phyloP scores from a whole-genome alignment of 768 basidiomycete species.

The Strobilomyces dryophilus region DNA sequence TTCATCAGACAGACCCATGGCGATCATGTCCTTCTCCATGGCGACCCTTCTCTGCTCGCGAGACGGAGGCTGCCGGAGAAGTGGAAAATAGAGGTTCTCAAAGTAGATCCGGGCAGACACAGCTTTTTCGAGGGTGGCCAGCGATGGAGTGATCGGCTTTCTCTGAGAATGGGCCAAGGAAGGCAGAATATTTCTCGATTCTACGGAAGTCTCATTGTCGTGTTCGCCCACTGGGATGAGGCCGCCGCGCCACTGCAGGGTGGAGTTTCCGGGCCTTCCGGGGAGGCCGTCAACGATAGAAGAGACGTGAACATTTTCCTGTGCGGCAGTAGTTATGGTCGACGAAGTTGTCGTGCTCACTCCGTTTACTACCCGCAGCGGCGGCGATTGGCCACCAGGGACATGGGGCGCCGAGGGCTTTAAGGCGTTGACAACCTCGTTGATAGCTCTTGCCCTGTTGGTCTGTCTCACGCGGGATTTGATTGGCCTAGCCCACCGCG shows the following conservation, averaged over 20 bases:
- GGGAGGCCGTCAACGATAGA: slow-evolving; percentile 45
- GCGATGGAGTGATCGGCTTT: slow-evolving; percentile 74
- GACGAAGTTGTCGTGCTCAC: slow-evolving; percentile 67
- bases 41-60: slow-evolving; percentile 81
- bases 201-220: slow-evolving; percentile 39
- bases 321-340: slow-evolving; percentile 69
- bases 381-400: slow-evolving; percentile 41
- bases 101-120: slow-evolving; percentile 92
- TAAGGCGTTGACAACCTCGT: slow-evolving; percentile 70
- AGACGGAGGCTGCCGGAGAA: slow-evolving; percentile 80
- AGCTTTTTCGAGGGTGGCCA: slow-evolving; percentile 90
- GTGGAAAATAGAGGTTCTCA: slow-evolving; percentile 83
- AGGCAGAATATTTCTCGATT: slow-evolving; percentile 25
- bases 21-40: slow-evolving; percentile 84
- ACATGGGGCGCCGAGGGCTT: slow-evolving; percentile 49
- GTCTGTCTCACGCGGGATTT: slow-evolving; percentile 68
- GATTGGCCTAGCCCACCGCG: slow-evolving; percentile 85
- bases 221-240: slow-evolving; percentile 55
- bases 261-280: slow-evolving; percentile 55
- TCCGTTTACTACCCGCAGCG: slow-evolving; percentile 78
- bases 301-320: slow-evolving; percentile 55
- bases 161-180: slow-evolving; percentile 36
- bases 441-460: slow-evolving; percentile 69
- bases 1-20: slow-evolving; percentile 62
- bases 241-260: slow-evolving; percentile 55